These are phyloP conservation scores for Diutina sp. DNA, from an alignment of 1,139 yeast genomes.

Conservation along the genomic window DNA sequence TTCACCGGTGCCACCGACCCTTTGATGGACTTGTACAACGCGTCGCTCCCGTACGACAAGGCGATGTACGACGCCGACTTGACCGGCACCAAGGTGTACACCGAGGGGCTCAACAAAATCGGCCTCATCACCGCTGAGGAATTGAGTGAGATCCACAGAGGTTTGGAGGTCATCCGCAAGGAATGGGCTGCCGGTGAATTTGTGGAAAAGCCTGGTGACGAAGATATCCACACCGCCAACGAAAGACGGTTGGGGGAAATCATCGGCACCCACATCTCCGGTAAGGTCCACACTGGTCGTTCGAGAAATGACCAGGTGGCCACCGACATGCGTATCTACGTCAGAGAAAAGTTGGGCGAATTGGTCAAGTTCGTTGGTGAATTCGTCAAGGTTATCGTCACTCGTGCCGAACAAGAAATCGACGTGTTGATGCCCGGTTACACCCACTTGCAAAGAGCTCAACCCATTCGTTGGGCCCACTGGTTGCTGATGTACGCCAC, in stretches of 20 bases:
- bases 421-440: slow-evolving; percentile 97
- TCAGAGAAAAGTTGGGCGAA: slow-evolving; percentile 60
- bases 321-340: slow-evolving; percentile 92
- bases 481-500: slow-evolving; percentile 95
- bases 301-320: slow-evolving; percentile 98
- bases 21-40: slow-evolving; percentile 91
- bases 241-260: slow-evolving; percentile 95
- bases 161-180: slow-evolving; percentile 51
- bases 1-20: slow-evolving; percentile 97
- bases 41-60: slow-evolving; percentile 91
- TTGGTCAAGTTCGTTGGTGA: slow-evolving; percentile 45
- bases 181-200: slow-evolving; percentile 77
- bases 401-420: slow-evolving; percentile 75
- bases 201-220: slow-evolving; percentile 85
- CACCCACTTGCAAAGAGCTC: slow-evolving; percentile 97
- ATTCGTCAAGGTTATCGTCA: slow-evolving; percentile 52
- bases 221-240: slow-evolving; percentile 96
- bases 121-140: slow-evolving; percentile 66
- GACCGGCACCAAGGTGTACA: slow-evolving; percentile 88
- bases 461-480: slow-evolving; percentile 98
- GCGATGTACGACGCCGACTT: slow-evolving; percentile 90
- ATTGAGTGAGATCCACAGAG: slow-evolving; percentile 66
- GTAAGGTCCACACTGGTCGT: slow-evolving; percentile 97
- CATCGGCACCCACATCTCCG: slow-evolving; percentile 86
- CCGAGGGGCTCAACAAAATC: slow-evolving; percentile 70